phyloP scores from a whole-genome alignment of 352 stramenopile genomes.

The Phytopythium cucurbitacearum region DNA sequence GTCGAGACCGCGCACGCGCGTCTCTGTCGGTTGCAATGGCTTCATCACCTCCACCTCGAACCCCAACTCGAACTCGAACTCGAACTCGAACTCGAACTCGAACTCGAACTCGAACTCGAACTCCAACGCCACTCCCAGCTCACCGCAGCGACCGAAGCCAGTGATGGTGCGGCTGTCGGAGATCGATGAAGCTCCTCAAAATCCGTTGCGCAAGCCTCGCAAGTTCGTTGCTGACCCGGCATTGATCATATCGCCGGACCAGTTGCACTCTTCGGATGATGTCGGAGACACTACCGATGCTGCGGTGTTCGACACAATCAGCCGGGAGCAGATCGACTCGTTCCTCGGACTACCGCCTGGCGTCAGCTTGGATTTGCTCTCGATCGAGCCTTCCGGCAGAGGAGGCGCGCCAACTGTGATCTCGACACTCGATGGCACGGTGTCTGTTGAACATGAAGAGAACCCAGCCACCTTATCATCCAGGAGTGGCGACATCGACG shows the following conservation, averaged over 20 bases:
- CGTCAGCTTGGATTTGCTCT: conserved; percentile 7
- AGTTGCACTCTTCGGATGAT: conserved; percentile 6
- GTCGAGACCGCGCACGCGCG: conserved; percentile 16
- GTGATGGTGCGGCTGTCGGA: conserved; percentile 3
- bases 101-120: no score
- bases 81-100: no score
- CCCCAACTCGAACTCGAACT: not conserved
- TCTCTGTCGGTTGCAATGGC: conserved; percentile 31
- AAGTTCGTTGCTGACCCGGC: no score
- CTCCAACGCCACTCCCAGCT: no score
- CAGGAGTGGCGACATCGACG: no score
- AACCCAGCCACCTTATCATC: no score
- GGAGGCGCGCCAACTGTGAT: not conserved
- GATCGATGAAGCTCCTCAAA: not conserved
- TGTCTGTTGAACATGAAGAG: not conserved
- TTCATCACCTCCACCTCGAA: conserved; percentile 14
- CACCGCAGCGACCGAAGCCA: no score
- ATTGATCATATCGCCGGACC: not conserved
- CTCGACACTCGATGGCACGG: not conserved
- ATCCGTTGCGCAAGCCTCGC: no score
- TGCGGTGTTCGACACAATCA: conserved; percentile 3
- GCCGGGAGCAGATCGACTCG: conserved; percentile 3
- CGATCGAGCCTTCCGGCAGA: not conserved
- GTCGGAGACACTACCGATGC: conserved; percentile 1
- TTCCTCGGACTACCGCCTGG: not conserved